Base-by-base conservation (phyloP, 345 rosid genomes). In the Odontarrhena argentea region DNA sequence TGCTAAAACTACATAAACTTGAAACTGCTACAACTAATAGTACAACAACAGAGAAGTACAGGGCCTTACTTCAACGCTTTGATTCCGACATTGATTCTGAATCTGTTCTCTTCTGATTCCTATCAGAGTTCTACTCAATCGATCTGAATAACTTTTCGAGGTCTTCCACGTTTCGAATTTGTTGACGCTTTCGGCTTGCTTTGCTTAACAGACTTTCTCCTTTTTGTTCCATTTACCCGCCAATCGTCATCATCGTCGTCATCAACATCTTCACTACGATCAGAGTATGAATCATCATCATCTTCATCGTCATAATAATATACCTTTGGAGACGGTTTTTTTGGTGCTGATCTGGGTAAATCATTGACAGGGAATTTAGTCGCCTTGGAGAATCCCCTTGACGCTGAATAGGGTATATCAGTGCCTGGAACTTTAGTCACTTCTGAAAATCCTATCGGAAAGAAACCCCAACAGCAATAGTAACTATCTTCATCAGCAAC, bases 401-500 rank as follows among this genome's bases (percentile, higher is more conserved):
- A 64, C 13, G 68, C 60, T 14, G 77, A 65, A 0, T 63, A 83
- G 2, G 69, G 58, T 6, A 55, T 13, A 54, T 11, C 63, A 8
- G 8, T 11, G 49, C 26, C 35, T 43, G 71, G 35, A 8, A 49
- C 40, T 24, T 74, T 77, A 34, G 45, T 60, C 22, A 62, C 54
- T 37, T 78, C 87, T 2, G 83, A 44, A 73, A 60, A 80, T 48
- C 97, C 99, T 41, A 91, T 49, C 0, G 99, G 99, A 63, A 71
- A 91, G 74, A 74, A 87, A 1, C 86, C 96, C 96, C 96, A 94
- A 66, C 87, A 83, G 65, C 90, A 83, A 71, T 83, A 88, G 82
- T 82, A 77, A 37, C 58, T 47, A 53, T 84, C 86, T 58, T 87
- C 81, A 28, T 74, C 85, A 1, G 80, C 12, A 55, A 85, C 58